phyloP scores from a whole-genome alignment of 106 monocot genomes.

The Phalaenopsis aphrodite region DNA sequence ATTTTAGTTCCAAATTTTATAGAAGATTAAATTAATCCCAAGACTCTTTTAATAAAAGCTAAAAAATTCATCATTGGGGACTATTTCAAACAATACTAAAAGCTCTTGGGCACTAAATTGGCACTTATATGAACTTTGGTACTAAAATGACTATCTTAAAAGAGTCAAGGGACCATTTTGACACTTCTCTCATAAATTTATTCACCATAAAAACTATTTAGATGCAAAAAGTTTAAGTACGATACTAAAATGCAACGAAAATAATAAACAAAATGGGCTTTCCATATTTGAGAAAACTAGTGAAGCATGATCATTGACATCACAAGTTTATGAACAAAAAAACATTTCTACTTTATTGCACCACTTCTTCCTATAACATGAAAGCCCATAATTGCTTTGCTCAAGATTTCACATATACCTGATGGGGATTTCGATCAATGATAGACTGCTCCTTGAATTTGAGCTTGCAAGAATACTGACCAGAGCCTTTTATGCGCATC shows the following conservation, averaged over 20 bases:
- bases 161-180: no score
- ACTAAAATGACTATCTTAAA: no score
- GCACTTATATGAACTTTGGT: no score
- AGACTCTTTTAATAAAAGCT: no score
- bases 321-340: background rate
- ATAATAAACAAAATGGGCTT: background rate
- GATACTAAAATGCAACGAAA: background rate
- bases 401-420: conserved; percentile 36
- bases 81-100: no score
- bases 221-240: background rate
- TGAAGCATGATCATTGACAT: background rate
- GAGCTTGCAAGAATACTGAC: conserved; percentile 88
- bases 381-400: background rate
- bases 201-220: background rate
- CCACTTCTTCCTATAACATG: background rate
- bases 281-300: background rate
- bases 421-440: conserved; percentile 88
- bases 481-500: conserved; percentile 81
- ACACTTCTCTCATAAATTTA: background rate
- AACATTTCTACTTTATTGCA: background rate
- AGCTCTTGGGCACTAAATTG: no score
- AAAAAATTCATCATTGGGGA: no score
- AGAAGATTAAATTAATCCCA: no score
- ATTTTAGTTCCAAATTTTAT: no score
- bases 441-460: conserved; percentile 96